These are phyloP conservation scores for Psidium friedrichsthalianum DNA, from an alignment of 345 rosid species.

Conservation along the genomic window DNA sequence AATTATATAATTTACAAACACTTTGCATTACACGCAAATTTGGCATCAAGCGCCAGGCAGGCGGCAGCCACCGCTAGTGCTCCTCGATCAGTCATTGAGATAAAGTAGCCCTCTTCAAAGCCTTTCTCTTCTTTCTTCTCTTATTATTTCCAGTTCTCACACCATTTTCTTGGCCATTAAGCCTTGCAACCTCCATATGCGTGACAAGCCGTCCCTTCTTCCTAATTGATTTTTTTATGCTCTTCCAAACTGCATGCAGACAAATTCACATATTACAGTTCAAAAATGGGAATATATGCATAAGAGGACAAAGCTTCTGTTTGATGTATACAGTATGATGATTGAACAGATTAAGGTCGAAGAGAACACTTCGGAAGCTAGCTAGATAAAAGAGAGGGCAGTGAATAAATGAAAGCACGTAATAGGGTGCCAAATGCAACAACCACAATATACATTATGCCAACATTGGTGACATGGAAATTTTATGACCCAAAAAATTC, in stretches of 20 bases:
- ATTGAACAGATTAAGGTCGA: too few relatives aligned
- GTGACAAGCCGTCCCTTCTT: slow-evolving; percentile 6
- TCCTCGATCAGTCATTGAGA: neutral
- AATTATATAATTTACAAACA: too few relatives aligned
- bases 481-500: too few relatives aligned
- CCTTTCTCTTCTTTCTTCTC: slow-evolving; percentile 7
- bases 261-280: neutral
- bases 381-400: too few relatives aligned
- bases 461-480: too few relatives aligned
- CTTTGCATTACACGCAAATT: too few relatives aligned
- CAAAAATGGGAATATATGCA: neutral
- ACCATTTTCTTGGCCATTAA: slow-evolving; percentile 2
- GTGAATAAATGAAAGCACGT: too few relatives aligned
- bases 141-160: neutral
- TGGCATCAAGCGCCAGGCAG: neutral
- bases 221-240: slow-evolving; percentile 14
- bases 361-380: too few relatives aligned
- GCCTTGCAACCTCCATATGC: neutral
- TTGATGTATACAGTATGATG: neutral
- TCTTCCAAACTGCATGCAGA: slow-evolving; percentile 17
- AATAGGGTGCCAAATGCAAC: too few relatives aligned
- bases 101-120: neutral
- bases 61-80: neutral
- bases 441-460: too few relatives aligned
- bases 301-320: neutral